Evolutionary conservation across 306 rosid genomes (phyloP), one percentile per base, ranked within the genome.

Genomic region (Nissolia schottii): DNA sequence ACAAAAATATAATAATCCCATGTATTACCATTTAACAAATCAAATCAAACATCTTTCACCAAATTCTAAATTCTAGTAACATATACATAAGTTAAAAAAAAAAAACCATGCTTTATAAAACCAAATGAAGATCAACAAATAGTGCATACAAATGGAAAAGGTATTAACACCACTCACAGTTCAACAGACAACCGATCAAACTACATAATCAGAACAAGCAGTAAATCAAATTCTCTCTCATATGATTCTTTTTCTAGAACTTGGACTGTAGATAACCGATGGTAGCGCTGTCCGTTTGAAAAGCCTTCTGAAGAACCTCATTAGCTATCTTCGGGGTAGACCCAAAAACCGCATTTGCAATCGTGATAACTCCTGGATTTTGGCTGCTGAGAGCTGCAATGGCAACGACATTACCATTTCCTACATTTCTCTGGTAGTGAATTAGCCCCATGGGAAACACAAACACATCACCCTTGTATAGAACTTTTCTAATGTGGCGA

Each of bases 261-360:
- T 75, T 75, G 28, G 81, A 58, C 24, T 70, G 68, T 29, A 83
- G 62, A 64, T 75, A 15, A 12, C 22, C 4, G 10, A 75, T 12
- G 29, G 20, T 1, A 6, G 1, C 5, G 0, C 10, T 53, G n/a
- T 79, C 83, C 76, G 79, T 50, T 0, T 50, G 76, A 23, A 82
- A 82, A 49, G 73, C 76, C 72, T 59, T 79, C 6, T 2, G 22
- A 2, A 83, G 81, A 67, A 79, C 64, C 0, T 70, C 73, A 2
- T 29, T 34, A 32, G 67, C 25, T 1, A 79, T 75, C 3, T 5
- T 1, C 2, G 79, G 83, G 0, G 43, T 83, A 51, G 86, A 63
- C n/a, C 86, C 86, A 27, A 79, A 83, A 29, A 75, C 73, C 0
- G 81, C 79, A 75, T 70, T 83, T 55, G 46, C 79, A 65, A 83